Conservation (phyloP, 2,329 filamentous ascomycete species). For the Dactylellina drechsleri region DNA sequence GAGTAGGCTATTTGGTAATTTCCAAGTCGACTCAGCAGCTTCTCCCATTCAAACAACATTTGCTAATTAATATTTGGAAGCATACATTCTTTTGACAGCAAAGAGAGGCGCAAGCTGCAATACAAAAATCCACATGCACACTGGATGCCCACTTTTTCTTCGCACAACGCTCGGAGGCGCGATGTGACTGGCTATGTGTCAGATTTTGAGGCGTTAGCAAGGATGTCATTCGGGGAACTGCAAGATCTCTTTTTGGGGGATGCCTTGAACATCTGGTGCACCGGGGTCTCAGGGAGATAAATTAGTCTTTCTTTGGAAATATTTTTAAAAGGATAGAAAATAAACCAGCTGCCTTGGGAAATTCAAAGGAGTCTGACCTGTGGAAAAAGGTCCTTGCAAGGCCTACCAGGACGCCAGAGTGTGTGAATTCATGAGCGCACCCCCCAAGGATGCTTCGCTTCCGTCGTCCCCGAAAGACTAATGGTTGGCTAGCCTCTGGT, state of each 20-base stretch:
- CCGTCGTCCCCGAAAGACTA: conserved; percentile 54
- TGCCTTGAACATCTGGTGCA: conserved; percentile 31
- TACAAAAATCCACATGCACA: conserved; percentile 21
- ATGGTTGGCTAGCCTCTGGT: conserved; percentile 3
- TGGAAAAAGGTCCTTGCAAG: conserved; percentile 1
- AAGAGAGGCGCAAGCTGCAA: conserved; percentile 26
- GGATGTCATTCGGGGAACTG: conserved; percentile 47
- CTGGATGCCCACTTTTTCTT: conserved; percentile 35
- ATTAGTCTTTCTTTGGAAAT: conserved; percentile 42
- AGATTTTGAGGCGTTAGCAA: conserved; percentile 54
- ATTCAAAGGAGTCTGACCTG: conserved; percentile 9
- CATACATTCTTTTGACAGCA: conserved; percentile 10
- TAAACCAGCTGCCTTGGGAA: conserved; percentile 6
- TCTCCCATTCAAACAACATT: no score
- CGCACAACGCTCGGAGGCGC: conserved; percentile 48
- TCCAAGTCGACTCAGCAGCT: conserved; percentile 17
- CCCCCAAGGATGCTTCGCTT: conserved; percentile 46
- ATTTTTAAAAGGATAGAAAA: conserved; percentile 28
- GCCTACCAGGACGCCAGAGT: conserved; percentile 18
- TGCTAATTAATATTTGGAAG: no score
- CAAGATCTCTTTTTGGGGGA: conserved; percentile 43
- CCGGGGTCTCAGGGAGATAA: conserved; percentile 32
- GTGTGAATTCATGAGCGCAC: conserved; percentile 1
- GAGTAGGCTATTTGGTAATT: conserved; percentile 36
- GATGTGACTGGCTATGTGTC: conserved; percentile 55